Percentiles rank a stretch among this genome's conserved stretches.
These are phyloP conservation scores for Shiraia sp. DNA, from an alignment of 2,329 filamentous ascomycete species.

Conservation along the genomic window DNA sequence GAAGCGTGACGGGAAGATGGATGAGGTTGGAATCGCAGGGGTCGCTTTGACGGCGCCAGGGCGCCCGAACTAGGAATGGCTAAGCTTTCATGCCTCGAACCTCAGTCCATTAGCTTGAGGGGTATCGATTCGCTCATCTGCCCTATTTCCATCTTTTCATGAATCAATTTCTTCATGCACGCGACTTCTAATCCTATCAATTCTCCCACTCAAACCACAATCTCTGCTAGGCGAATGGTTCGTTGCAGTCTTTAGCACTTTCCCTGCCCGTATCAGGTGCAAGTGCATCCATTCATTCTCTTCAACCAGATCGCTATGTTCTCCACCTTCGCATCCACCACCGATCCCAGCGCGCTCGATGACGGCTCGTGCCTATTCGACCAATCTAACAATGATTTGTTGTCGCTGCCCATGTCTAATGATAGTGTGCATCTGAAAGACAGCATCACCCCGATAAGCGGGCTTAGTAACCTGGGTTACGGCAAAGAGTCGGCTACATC, in stretches of 20 bases:
- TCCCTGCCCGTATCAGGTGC: conserved; percentile 32
- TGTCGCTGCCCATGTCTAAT: conserved; percentile 39
- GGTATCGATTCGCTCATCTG: conserved; percentile 16
- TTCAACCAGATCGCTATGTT: conserved; percentile 34
- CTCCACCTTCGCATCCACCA: conserved; percentile 37
- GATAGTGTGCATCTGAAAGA: conserved; percentile 40
- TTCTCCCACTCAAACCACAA: conserved; percentile 11
- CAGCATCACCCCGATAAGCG: conserved; percentile 33
- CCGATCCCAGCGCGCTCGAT: conserved; percentile 39
- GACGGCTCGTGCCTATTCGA: conserved; percentile 42
- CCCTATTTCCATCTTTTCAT: conserved; percentile 32
- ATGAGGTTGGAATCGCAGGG: conserved; percentile 16
- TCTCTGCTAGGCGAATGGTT: conserved; percentile 26
- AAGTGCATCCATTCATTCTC: conserved; percentile 12
- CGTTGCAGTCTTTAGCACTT: conserved; percentile 23
- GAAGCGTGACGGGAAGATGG: not conserved
- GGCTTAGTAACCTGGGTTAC: conserved; percentile 44
- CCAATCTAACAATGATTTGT: conserved; percentile 33
- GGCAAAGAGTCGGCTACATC: conserved; percentile 44
- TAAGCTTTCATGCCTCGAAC: conserved; percentile 30
- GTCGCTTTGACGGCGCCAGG: conserved; percentile 15
- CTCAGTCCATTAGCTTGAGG: conserved; percentile 30
- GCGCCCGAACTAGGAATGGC: conserved; percentile 26
- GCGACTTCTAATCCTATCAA: conserved; percentile 13
- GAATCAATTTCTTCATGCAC: conserved; percentile 34